These are phyloP conservation scores for Wallacemonas rigidus DNA, from an alignment of 208 protist genomes.

Conservation along the genomic window DNA sequence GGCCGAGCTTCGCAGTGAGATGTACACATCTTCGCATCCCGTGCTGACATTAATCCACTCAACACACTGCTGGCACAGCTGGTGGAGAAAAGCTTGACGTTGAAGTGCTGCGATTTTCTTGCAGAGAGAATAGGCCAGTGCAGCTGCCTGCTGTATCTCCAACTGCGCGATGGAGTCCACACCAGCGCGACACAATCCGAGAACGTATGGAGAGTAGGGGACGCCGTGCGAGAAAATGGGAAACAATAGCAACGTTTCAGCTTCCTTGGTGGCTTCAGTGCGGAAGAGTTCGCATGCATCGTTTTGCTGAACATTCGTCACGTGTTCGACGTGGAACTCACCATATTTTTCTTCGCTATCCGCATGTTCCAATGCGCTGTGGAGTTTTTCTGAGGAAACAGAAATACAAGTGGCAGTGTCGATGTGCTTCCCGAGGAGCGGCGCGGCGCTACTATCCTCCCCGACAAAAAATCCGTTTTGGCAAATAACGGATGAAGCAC, in stretches of 20 bases:
- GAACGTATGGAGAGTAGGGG: conserved; percentile 29
- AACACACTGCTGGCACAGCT: conserved; percentile 54
- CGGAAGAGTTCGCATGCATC: conserved; percentile 35
- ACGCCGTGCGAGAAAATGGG: conserved; percentile 28
- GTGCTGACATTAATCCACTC: conserved; percentile 51
- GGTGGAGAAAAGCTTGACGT: conserved; percentile 18
- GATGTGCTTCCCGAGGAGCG: conserved; percentile 31
- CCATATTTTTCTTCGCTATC: conserved; percentile 26
- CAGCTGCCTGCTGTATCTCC: conserved; percentile 23
- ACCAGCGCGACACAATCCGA: conserved; percentile 31
- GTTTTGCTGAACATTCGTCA: conserved; percentile 26
- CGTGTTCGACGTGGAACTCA: conserved; percentile 23
- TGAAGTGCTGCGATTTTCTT: conserved; percentile 20
- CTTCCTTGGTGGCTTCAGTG: conserved; percentile 19
- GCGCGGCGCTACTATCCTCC: conserved; percentile 17
- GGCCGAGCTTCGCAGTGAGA: conserved; percentile 28
- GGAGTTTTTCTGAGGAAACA: conserved; percentile 32
- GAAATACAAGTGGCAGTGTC: conserved; percentile 29
- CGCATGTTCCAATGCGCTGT: conserved; percentile 5
- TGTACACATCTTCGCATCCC: conserved; percentile 41
- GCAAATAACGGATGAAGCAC: conserved; percentile 37
- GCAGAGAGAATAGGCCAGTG: conserved; percentile 33
- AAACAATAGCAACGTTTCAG: conserved; percentile 45
- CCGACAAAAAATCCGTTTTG: conserved; percentile 46
- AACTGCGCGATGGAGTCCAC: conserved; percentile 17